Percentiles rank a stretch among this genome's conserved stretches.
Conservation (phyloP, 768 basidiomycete species). For the Russula compacta region DNA sequence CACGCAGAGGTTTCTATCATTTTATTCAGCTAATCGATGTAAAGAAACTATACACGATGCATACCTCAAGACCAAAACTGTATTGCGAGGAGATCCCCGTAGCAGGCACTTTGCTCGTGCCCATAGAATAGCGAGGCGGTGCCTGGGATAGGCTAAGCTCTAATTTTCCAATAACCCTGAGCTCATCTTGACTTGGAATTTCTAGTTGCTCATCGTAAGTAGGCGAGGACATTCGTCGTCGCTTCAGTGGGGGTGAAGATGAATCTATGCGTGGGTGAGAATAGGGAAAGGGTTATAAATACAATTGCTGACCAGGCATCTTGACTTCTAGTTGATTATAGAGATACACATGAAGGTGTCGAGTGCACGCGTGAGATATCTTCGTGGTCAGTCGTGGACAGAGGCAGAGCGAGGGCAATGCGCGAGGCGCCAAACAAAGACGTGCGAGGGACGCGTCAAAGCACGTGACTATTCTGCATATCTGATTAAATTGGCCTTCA, state of each 20-base stretch:
- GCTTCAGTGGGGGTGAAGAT: slow-evolving; percentile 42
- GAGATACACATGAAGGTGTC: neutral
- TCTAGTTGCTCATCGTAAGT: slow-evolving; percentile 40
- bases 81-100: neutral
- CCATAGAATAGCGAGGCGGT: neutral
- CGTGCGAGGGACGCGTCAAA: neutral
- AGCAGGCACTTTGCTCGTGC: neutral
- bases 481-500: too few species aligned
- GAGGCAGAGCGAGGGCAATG: neutral
- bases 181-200: slow-evolving; percentile 36
- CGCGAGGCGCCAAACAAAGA: neutral
- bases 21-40: neutral
- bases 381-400: too few species aligned
- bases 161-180: neutral
- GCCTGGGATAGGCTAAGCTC: slow-evolving; percentile 9
- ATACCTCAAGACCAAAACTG: neutral
- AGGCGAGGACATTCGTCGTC: slow-evolving; percentile 54
- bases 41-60: neutral
- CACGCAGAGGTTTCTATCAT: neutral
- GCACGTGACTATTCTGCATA: neutral
- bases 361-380: neutral
- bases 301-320: slow-evolving; percentile 1
- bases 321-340: neutral
- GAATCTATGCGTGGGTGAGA: slow-evolving; percentile 12
- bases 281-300: neutral